Conservation (phyloP, 2,329 filamentous ascomycete species). For the Camillea tinctor region DNA sequence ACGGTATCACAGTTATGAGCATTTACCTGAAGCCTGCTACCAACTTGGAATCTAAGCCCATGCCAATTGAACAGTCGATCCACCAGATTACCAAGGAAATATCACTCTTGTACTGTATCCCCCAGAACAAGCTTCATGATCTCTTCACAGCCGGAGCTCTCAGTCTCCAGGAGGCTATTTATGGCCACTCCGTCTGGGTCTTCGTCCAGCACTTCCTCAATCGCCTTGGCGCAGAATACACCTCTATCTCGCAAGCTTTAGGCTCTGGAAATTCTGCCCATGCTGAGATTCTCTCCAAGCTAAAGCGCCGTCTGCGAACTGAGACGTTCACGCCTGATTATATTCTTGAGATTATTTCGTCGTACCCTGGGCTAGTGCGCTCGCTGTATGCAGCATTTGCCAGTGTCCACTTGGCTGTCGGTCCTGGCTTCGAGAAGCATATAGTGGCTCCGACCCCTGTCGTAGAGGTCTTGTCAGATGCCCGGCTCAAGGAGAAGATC, state of each 20-base stretch:
- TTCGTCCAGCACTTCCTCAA: constrained; percentile 99
- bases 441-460: constrained; percentile 55
- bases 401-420: constrained; percentile 69
- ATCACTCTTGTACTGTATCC: constrained; percentile 94
- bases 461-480: constrained; percentile 71
- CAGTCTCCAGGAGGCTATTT: constrained; percentile 94
- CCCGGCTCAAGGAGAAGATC: constrained; percentile 72
- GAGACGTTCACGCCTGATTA: constrained; percentile 99
- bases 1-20: constrained; percentile 96
- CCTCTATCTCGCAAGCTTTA: constrained; percentile 77
- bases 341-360: constrained; percentile 93
- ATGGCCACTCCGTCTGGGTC: constrained; percentile 96
- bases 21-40: constrained; percentile 80
- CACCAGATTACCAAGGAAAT: constrained; percentile 99
- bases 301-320: constrained; percentile 91
- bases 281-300: constrained; percentile 82
- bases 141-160: constrained; percentile 84
- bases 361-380: constrained; percentile 83
- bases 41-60: constrained; percentile 57
- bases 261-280: constrained; percentile 80
- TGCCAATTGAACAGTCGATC: constrained; percentile 89
- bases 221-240: constrained; percentile 88
- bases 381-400: constrained; percentile 90
- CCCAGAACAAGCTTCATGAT: constrained; percentile 91
- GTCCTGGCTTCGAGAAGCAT: constrained; percentile 49